Evolutionary conservation across 805 yeast species (phyloP).

Genomic region (Wickerhamomyces bovis): DNA sequence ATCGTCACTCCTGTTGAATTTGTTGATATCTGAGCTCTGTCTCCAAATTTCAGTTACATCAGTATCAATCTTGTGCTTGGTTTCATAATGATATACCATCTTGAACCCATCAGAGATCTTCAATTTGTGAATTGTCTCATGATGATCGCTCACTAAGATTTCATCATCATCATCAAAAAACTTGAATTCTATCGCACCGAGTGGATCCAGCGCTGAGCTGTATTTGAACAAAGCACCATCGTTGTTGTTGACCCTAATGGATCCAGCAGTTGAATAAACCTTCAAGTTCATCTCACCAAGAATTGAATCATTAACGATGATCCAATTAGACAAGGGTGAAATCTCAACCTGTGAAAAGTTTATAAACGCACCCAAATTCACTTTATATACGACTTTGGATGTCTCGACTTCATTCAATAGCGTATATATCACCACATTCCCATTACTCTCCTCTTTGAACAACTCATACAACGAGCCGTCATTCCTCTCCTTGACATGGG

Average conservation of each 20-base stretch:
- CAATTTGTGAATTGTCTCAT: slow-evolving; percentile 6
- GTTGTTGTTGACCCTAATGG: neutral
- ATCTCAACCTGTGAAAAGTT: neutral
- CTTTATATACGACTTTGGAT: neutral
- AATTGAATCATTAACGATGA: slow-evolving; percentile 4
- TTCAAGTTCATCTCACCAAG: slow-evolving; percentile 3
- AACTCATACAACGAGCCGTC: neutral
- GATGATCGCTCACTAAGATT: slow-evolving; percentile 12
- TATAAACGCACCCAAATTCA: neutral
- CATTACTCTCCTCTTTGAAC: neutral
- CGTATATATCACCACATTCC: neutral
- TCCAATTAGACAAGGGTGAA: slow-evolving; percentile 12
- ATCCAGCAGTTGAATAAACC: slow-evolving; percentile 11
- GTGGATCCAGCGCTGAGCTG: slow-evolving; percentile 4
- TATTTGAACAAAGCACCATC: slow-evolving; percentile 7
- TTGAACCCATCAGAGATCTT: slow-evolving; percentile 7
- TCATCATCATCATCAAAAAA: slow-evolving; percentile 14
- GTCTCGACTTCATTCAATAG: neutral
- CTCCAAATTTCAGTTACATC: slow-evolving; percentile 6
- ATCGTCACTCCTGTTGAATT: slow-evolving; percentile 3
- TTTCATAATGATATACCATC: neutral
- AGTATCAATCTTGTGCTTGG: neutral
- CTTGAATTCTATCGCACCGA: slow-evolving; percentile 5
- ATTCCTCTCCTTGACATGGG: neutral
- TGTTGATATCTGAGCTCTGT: slow-evolving; percentile 5